Conservation (phyloP, 2,329 filamentous ascomycete genomes). For the Ciborinia camelliae region DNA sequence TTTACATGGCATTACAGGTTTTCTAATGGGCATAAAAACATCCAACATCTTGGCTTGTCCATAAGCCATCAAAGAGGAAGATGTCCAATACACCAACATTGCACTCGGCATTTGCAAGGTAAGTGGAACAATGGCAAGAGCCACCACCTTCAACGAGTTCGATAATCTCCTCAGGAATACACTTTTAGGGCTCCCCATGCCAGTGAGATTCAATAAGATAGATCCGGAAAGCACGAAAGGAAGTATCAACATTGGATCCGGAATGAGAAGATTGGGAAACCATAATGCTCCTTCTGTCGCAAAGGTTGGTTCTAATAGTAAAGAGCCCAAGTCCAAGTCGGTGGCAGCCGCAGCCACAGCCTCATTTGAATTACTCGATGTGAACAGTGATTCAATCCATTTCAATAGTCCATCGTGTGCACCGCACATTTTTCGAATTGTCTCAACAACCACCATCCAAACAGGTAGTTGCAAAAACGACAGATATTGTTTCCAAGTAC, state of each 20-base stretch:
- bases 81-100: constrained; percentile 50
- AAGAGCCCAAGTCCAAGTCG: background rate
- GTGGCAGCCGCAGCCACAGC: background rate
- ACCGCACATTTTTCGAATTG: constrained; percentile 47
- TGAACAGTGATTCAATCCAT: constrained; percentile 33
- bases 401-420: constrained; percentile 41
- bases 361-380: background rate
- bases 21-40: constrained; percentile 40
- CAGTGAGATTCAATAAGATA: constrained; percentile 47
- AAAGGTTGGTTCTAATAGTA: constrained; percentile 38
- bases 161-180: constrained; percentile 32
- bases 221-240: constrained; percentile 47
- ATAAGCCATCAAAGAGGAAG: constrained; percentile 43
- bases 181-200: constrained; percentile 19
- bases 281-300: constrained; percentile 56
- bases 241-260: constrained; percentile 50
- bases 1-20: constrained; percentile 36
- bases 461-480: constrained; percentile 44
- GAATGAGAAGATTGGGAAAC: constrained; percentile 54
- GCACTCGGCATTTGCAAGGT: constrained; percentile 43
- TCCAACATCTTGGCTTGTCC: constrained; percentile 42
- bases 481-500: constrained; percentile 37
- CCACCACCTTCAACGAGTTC: constrained; percentile 39
- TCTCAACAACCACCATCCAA: constrained; percentile 47
- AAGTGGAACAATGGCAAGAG: constrained; percentile 41